Conservation (phyloP, 345 rosid species). For the Sisymbrium altissimum region DNA sequence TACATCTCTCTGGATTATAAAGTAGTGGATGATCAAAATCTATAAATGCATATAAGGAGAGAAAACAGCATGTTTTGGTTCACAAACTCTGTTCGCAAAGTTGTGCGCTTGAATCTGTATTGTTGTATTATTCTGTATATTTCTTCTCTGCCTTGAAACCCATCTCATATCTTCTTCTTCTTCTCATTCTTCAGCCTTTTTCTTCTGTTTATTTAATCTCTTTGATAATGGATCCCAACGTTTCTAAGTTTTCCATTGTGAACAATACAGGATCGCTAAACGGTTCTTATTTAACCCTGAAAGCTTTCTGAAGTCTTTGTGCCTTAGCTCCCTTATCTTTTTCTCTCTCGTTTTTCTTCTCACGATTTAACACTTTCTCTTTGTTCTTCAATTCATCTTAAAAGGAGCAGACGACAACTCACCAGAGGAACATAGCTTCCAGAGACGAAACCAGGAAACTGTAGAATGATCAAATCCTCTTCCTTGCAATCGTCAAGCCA, state of each 20-base stretch:
- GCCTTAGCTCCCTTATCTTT: not conserved
- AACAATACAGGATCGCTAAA: conserved; percentile 39
- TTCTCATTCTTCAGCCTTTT: conserved; percentile 47
- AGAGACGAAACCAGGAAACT: too few species aligned
- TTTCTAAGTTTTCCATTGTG: conserved; percentile 39
- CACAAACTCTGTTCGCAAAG: conserved; percentile 53
- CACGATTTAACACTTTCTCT: too few species aligned
- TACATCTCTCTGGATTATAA: not conserved
- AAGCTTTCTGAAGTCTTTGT: not conserved
- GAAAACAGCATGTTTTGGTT: conserved; percentile 55
- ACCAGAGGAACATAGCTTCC: too few species aligned
- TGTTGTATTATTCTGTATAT: conserved; percentile 83
- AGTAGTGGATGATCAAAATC: not conserved
- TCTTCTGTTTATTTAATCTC: conserved; percentile 41
- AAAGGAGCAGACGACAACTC: too few species aligned
- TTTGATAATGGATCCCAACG: conserved; percentile 45
- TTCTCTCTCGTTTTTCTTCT: too few species aligned
- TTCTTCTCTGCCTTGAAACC: not conserved
- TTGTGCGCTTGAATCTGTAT: conserved; percentile 57
- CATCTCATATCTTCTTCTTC: conserved; percentile 43
- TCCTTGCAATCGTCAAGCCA: too few species aligned
- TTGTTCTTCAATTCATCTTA: not conserved
- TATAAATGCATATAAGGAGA: not conserved
- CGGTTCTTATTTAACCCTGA: too few species aligned
- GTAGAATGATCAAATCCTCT: too few species aligned